Evolutionary conservation across 2,329 filamentous ascomycete genomes (phyloP).

Genomic region (Stagonosporopsis cucurbitacearum): DNA sequence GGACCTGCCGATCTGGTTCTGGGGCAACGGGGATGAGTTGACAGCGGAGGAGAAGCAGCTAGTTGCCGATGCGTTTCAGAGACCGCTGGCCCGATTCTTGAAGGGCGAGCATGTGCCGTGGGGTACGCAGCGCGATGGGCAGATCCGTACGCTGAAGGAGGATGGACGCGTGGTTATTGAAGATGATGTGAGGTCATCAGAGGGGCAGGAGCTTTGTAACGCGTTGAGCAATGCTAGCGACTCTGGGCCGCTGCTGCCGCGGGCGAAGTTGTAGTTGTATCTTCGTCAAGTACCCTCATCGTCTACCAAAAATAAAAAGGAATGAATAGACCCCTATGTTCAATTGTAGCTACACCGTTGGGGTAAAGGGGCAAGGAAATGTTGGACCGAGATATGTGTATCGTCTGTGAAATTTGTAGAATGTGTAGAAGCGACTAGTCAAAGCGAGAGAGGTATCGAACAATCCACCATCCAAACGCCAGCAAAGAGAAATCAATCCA

Average conservation of each 20-base stretch:
- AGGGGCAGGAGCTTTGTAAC: slow-evolving; percentile 58
- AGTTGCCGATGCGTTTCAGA: slow-evolving; percentile 47
- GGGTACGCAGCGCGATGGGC: slow-evolving; percentile 44
- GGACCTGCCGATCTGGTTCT: slow-evolving; percentile 64
- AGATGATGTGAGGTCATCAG: slow-evolving; percentile 55
- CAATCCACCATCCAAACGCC: slow-evolving; percentile 6
- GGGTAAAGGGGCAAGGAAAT: no score
- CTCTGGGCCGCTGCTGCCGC: slow-evolving; percentile 11
- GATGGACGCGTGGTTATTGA: slow-evolving; percentile 57
- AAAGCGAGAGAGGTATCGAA: slow-evolving; percentile 12
- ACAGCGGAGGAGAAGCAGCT: slow-evolving; percentile 54
- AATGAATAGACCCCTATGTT: no score
- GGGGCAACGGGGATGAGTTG: slow-evolving; percentile 56
- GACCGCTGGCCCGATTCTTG: slow-evolving; percentile 50
- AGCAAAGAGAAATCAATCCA: background rate
- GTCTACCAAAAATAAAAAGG: no score
- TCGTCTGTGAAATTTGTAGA: no score
- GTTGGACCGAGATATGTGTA: no score
- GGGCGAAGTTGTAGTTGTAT: slow-evolving; percentile 5
- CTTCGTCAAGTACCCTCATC: background rate
- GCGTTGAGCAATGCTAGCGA: slow-evolving; percentile 33
- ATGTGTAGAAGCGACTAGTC: background rate
- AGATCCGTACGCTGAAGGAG: slow-evolving; percentile 54
- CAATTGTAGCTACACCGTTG: no score
- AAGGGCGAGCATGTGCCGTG: slow-evolving; percentile 51